Conservation (phyloP, 2,329 filamentous ascomycete species). For the Talaromyces sp. region DNA sequence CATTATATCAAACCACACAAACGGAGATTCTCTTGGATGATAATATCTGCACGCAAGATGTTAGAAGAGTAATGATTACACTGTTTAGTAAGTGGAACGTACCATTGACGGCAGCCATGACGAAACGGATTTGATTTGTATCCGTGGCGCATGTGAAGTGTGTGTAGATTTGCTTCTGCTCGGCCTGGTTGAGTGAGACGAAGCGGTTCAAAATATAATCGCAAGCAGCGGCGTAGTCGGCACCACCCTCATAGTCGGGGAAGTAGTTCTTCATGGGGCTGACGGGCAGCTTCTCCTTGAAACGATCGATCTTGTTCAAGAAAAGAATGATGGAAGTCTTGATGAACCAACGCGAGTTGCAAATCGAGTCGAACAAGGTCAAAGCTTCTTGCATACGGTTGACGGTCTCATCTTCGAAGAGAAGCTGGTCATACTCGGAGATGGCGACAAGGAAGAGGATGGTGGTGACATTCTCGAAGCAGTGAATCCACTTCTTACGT, state of each 20-base stretch:
- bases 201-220: conserved; percentile 99
- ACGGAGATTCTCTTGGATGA: conserved; percentile 98
- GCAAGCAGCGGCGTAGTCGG: conserved; percentile 92
- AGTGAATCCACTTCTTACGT: conserved; percentile 99
- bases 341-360: conserved; percentile 67
- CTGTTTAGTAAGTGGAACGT: conserved; percentile 22
- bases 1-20: conserved; percentile 91
- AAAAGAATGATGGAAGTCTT: conserved; percentile 69
- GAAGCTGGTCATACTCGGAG: conserved; percentile 91
- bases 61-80: conserved; percentile 5
- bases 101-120: conserved; percentile 99
- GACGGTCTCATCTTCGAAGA: conserved; percentile 94
- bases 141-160: conserved; percentile 99
- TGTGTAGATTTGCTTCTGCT: conserved; percentile 99
- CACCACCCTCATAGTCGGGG: conserved; percentile 78
- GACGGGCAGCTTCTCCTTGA: conserved; percentile 69
- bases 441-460: conserved; percentile 96
- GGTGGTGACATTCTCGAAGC: conserved; percentile 95
- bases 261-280: conserved; percentile 73
- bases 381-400: conserved; percentile 70
- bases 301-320: conserved; percentile 70
- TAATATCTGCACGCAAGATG: conserved; percentile 68
- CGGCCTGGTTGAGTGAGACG: conserved; percentile 96
- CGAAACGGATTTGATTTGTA: conserved; percentile 97
- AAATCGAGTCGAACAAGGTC: conserved; percentile 67